Conservation (phyloP, 805 yeast species). For the Scheffersomyces ergatensis region DNA sequence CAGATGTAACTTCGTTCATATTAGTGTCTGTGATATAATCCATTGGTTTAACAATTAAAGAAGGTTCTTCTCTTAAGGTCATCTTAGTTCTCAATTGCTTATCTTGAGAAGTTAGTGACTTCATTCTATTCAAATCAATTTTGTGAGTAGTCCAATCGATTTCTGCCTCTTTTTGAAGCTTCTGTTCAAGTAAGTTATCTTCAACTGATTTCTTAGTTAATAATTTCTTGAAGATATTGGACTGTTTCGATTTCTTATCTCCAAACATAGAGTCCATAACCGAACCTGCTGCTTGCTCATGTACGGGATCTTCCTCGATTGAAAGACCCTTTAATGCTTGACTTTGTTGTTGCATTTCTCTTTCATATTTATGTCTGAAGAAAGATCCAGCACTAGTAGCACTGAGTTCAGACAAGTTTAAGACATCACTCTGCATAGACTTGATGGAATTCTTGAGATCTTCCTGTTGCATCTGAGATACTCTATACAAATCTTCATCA, state of each 20-base stretch:
- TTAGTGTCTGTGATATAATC: conserved; percentile 42
- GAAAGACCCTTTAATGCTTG: conserved; percentile 18
- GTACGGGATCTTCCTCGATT: conserved; percentile 15
- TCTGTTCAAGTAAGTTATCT: conserved; percentile 31
- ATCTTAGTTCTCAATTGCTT: conserved; percentile 68
- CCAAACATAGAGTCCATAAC: conserved; percentile 42
- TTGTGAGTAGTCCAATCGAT: conserved; percentile 39
- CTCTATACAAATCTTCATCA: conserved; percentile 25
- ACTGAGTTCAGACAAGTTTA: conserved; percentile 65
- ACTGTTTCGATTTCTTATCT: conserved; percentile 38
- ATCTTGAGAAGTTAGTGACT: conserved; percentile 65
- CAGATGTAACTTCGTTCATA: conserved; percentile 31
- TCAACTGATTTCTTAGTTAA: conserved; percentile 31
- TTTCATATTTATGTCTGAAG: conserved; percentile 65
- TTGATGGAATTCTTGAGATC: conserved; percentile 39
- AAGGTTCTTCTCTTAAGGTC: conserved; percentile 38
- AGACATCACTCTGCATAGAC: conserved; percentile 44
- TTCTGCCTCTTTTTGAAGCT: conserved; percentile 27
- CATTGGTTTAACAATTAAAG: conserved; percentile 40
- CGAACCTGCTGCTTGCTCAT: conserved; percentile 4
- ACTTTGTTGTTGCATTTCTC: conserved; percentile 20
- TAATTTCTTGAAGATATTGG: conserved; percentile 46
- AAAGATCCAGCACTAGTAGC: conserved; percentile 90
- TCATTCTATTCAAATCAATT: conserved; percentile 69
- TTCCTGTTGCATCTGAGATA: conserved; percentile 28